Percentiles rank a stretch among this genome's conserved stretches.
These are phyloP conservation scores for Prunus kanzakura DNA, from an alignment of 306 rosid genomes.

Conservation along the genomic window DNA sequence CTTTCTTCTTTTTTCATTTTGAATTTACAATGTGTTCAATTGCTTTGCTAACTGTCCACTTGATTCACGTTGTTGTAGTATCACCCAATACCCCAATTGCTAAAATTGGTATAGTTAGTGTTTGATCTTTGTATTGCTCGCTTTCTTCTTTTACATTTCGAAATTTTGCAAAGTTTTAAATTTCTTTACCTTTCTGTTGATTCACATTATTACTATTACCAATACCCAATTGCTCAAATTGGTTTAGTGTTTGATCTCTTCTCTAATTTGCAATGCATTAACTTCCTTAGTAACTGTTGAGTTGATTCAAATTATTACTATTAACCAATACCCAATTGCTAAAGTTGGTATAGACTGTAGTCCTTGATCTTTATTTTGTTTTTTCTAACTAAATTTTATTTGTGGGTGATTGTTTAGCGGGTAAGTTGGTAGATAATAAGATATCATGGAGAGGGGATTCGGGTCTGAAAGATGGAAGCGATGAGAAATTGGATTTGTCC, in stretches of 20 bases:
- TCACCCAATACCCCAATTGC: neutral
- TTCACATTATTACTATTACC: too few species aligned
- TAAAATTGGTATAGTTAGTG: neutral
- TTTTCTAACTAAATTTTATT: neutral
- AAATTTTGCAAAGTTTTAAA: too few species aligned
- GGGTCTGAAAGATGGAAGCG: slow-evolving; percentile 69
- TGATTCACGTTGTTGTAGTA: neutral
- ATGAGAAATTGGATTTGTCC: slow-evolving; percentile 62
- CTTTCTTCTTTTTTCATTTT: neutral
- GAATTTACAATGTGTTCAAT: neutral
- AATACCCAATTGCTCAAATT: neutral
- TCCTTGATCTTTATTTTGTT: neutral
- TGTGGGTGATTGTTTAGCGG: slow-evolving; percentile 48
- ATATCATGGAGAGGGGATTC: slow-evolving; percentile 97
- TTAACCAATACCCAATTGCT: neutral
- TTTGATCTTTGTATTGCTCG: too few species aligned
- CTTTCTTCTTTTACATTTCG: too few species aligned
- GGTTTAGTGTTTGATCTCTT: neutral
- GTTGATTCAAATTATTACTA: neutral
- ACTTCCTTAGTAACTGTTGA: neutral
- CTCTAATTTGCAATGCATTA: neutral
- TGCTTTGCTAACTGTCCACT: neutral
- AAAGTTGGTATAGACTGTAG: neutral
- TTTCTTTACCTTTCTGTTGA: too few species aligned
- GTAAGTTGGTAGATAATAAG: slow-evolving; percentile 56